These are phyloP conservation scores for Aspergillus quadricinctus DNA, from an alignment of 2,329 filamentous ascomycete genomes.

Conservation along the genomic window DNA sequence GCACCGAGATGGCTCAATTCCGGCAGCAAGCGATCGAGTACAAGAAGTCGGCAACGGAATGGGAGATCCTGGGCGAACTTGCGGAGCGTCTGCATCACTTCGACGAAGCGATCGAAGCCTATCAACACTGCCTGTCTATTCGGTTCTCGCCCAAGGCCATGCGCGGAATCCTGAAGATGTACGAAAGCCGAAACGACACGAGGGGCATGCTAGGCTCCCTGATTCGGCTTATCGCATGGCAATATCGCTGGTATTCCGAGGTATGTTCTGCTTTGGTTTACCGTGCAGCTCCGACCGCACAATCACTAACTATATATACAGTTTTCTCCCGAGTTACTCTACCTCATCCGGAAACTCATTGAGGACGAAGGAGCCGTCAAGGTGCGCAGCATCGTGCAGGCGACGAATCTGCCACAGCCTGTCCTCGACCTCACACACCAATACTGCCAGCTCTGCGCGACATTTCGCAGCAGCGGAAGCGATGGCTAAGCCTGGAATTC, in stretches of 20 bases:
- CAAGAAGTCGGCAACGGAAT: slow-evolving; percentile 94
- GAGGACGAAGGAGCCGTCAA: slow-evolving; percentile 98
- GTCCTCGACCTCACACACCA: slow-evolving; percentile 94
- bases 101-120: slow-evolving; percentile 89
- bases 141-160: slow-evolving; percentile 93
- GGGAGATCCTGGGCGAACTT: slow-evolving; percentile 93
- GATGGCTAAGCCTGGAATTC: slow-evolving; percentile 57
- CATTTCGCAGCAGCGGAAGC: slow-evolving; percentile 89
- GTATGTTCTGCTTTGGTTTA: slow-evolving; percentile 38
- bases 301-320: slow-evolving; percentile 27
- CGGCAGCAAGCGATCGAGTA: slow-evolving; percentile 90
- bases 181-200: slow-evolving; percentile 73
- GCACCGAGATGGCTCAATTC: slow-evolving; percentile 95
- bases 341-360: slow-evolving; percentile 84
- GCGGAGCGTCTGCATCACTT: slow-evolving; percentile 89
- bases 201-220: slow-evolving; percentile 77
- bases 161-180: slow-evolving; percentile 73
- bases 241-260: slow-evolving; percentile 99
- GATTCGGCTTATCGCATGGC: slow-evolving; percentile 92
- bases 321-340: slow-evolving; percentile 89
- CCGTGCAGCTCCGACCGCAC: neutral
- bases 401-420: slow-evolving; percentile 86
- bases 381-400: slow-evolving; percentile 93
- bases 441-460: slow-evolving; percentile 89
- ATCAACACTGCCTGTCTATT: slow-evolving; percentile 77